Percentiles rank a stretch among this genome's conserved stretches.
Conservation (phyloP, 1,139 yeast species). For the Yamadazyma dushanensis region DNA sequence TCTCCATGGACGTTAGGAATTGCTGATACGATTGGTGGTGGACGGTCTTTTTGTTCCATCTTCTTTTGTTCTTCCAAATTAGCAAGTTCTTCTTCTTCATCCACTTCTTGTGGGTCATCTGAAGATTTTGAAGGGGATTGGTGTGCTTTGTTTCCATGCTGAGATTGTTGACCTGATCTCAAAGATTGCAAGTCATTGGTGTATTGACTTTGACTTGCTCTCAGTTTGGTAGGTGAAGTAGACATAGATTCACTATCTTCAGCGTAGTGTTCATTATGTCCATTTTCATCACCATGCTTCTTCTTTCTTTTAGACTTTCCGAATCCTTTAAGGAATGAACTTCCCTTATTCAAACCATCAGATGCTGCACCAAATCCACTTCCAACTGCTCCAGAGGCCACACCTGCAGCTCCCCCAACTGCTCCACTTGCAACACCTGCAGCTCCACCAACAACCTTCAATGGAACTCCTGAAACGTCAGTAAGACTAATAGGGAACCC, state of each 20-base stretch:
- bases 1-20: conserved; percentile 39
- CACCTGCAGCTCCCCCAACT: conserved; percentile 22
- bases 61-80: conserved; percentile 2
- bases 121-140: background rate
- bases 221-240: conserved; percentile 11
- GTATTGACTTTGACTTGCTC: conserved; percentile 15
- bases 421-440: conserved; percentile 42
- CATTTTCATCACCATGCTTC: conserved; percentile 12
- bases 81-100: conserved; percentile 3
- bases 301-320: conserved; percentile 26
- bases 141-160: conserved; percentile 2
- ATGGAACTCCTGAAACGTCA: conserved; percentile 45
- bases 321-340: conserved; percentile 37
- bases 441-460: conserved; percentile 46
- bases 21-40: conserved; percentile 19
- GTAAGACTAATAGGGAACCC: conserved; percentile 44
- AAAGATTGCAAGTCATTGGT: conserved; percentile 24
- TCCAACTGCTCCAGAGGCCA: conserved; percentile 35
- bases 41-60: conserved; percentile 7
- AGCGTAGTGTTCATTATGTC: conserved; percentile 4
- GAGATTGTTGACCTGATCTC: conserved; percentile 20
- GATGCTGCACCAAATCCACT: conserved; percentile 29
- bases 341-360: conserved; percentile 50
- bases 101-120: conserved; percentile 9
- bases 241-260: conserved; percentile 3